Evolutionary conservation across 805 yeast species (phyloP), one percentile per base, ranked within the genome.

Genomic region (Yamadazyma takamatsuzukensis): DNA sequence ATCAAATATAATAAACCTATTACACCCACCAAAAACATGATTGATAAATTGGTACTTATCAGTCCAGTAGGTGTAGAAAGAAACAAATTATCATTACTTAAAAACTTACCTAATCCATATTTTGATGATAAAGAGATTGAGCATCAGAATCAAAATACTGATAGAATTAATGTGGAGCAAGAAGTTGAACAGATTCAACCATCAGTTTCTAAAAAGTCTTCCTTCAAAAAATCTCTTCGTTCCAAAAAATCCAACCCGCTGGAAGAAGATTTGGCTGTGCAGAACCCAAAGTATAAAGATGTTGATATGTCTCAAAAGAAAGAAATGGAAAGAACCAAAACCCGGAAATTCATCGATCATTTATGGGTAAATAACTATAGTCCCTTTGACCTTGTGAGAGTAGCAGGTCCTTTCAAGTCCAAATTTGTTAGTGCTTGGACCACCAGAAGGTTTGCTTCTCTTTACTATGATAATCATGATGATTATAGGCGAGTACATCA

Each of bases 331-430:
- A 46, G 41, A 23, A 31, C 48, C 3, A 47, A 51, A 21, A 38
- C 47, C 25, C 59, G 64, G 6, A 61, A 51, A 34, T 29, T 63
- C 5, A 32, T 75, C 21, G 53, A 54, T 2, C 59, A 52, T 34
- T 34, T 78, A 30, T 80, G 87, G 87, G 62, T 64, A 12, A 52
- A 52, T 12, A 66, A 80, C 45, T 49, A 57, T 14, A 76, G 84
- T 1, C 83, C 84, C 0, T 74, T 80, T 41, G 47, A 72, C 2
- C 32, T 78, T 2, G 45, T 78, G 7, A 56, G 84, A 34, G 49
- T 56, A 11, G 27, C 54, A 4, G 84, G 83, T 0, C 83, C 83
- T 2, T 43, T 68, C 15, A 74, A 74, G 17, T 74, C 83, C 1
- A 70, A 64, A 37, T 23, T 71, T 17, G 61, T 76, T 9, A 65